phyloP scores from a whole-genome alignment of 192 early-diverging fungal genomes.

The Phlyctochytrium arcticum region DNA sequence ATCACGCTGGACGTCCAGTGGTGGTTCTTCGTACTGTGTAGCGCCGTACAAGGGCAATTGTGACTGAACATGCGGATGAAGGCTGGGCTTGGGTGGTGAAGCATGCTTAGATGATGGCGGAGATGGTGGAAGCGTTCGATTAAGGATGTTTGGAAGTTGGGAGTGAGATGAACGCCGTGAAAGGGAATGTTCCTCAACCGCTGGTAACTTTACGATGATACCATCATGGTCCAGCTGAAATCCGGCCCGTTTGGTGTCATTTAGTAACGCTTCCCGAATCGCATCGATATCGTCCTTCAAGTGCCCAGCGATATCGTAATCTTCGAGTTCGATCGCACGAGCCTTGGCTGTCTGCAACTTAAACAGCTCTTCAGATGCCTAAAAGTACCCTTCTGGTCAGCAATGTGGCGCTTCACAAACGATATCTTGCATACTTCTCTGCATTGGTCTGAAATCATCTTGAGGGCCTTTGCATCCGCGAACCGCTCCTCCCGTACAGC shows the following conservation, averaged over 20 bases:
- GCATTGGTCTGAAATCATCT: slow-evolving; percentile 44
- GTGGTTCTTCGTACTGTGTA: too few species aligned
- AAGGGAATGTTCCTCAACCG: too few species aligned
- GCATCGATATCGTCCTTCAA: slow-evolving; percentile 49
- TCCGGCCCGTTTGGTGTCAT: background rate
- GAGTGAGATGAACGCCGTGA: too few species aligned
- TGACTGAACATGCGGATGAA: background rate
- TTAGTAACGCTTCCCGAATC: background rate
- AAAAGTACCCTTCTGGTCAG: background rate
- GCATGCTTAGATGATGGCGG: slow-evolving; percentile 13
- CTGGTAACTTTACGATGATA: background rate
- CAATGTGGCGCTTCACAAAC: too few species aligned
- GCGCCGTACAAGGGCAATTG: too few species aligned
- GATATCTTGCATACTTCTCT: slow-evolving; percentile 50
- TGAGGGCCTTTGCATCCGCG: slow-evolving; percentile 58
- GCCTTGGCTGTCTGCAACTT: slow-evolving; percentile 52
- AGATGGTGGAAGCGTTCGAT: slow-evolving; percentile 7
- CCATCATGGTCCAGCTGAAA: background rate
- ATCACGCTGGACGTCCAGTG: too few species aligned
- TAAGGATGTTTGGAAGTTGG: too few species aligned
- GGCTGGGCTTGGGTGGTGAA: slow-evolving; percentile 14
- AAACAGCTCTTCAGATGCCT: slow-evolving; percentile 48
- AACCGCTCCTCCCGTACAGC: slow-evolving; percentile 54
- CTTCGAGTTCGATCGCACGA: slow-evolving; percentile 61
- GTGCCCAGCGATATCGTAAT: slow-evolving; percentile 72